Percentiles rank a stretch among this genome's conserved stretches.
Conservation (phyloP, 257 asterid species). For the Leonotis leonurus region DNA sequence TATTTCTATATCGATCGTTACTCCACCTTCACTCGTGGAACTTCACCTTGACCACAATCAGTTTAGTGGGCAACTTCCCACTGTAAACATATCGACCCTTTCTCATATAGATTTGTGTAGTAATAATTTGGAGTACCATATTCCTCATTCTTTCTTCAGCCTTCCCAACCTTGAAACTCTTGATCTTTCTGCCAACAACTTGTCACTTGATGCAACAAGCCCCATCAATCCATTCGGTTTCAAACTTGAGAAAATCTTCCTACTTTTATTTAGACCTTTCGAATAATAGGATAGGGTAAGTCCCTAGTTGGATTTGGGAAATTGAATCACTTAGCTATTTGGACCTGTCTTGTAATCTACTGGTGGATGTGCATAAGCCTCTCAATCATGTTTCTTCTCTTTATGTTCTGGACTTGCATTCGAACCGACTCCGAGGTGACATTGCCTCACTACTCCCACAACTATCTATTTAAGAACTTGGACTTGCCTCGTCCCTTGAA, state of each 20-base stretch:
- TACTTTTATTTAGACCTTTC: conserved; percentile 27
- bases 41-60: conserved; percentile 18
- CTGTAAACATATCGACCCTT: neutral
- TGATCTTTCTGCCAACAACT: conserved; percentile 32
- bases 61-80: conserved; percentile 20
- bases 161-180: conserved; percentile 14
- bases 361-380: conserved; percentile 22
- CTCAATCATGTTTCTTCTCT: neutral
- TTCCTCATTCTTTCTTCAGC: conserved; percentile 10
- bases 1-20: conserved; percentile 25
- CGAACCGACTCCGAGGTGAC: conserved; percentile 22
- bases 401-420: conserved; percentile 3
- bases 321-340: neutral
- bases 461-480: no score
- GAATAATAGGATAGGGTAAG: conserved; percentile 25
- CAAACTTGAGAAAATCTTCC: neutral
- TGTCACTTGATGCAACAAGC: conserved; percentile 18
- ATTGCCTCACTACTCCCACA: neutral
- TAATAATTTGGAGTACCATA: conserved; percentile 9
- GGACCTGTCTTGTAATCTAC: conserved; percentile 27
- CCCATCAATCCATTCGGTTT: neutral
- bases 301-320: conserved; percentile 44
- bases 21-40: conserved; percentile 18
- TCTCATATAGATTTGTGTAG: conserved; percentile 17
- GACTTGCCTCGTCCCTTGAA: no score